Conservation (phyloP, 225 moss, liverwort and hornwort genomes). For the Ulota crispa region DNA sequence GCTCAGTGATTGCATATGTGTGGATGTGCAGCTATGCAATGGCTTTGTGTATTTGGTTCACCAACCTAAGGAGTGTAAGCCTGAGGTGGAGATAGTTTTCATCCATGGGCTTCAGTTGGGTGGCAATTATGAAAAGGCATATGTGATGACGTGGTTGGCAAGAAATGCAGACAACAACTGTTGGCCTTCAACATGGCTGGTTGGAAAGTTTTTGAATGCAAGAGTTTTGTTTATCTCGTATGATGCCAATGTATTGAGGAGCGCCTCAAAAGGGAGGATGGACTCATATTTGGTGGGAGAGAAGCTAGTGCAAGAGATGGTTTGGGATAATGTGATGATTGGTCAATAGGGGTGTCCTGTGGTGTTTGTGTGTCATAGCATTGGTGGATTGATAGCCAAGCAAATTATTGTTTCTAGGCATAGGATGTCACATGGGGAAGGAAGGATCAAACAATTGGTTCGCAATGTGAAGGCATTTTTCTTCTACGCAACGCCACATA, state of each 20-base stretch:
- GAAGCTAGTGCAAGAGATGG: not conserved
- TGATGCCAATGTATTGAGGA: not conserved
- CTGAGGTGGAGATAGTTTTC: not conserved
- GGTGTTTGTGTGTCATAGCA: not conserved
- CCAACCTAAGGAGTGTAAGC: not conserved
- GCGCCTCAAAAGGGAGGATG: slow-evolving; percentile 8
- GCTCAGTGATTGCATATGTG: not conserved
- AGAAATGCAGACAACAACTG: not conserved
- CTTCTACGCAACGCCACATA: slow-evolving; percentile 30
- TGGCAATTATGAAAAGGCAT: not conserved
- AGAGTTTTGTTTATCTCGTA: slow-evolving; percentile 30
- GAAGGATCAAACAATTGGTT: slow-evolving; percentile 14
- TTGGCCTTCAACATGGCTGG: slow-evolving; percentile 33
- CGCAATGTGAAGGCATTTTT: slow-evolving; percentile 24
- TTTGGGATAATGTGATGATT: not conserved
- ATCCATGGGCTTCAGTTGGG: not conserved
- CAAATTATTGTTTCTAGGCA: not conserved
- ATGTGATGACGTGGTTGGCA: not conserved
- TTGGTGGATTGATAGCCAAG: not conserved
- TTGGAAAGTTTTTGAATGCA: slow-evolving; percentile 15
- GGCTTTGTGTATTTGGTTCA: not conserved
- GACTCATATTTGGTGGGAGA: slow-evolving; percentile 18
- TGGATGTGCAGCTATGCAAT: not conserved
- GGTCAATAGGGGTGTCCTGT: not conserved
- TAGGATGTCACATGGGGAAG: not conserved